Evolutionary conservation across 2,329 filamentous ascomycete genomes (phyloP), one percentile per base, ranked within the genome.

Genomic region (Monascus ruber): DNA sequence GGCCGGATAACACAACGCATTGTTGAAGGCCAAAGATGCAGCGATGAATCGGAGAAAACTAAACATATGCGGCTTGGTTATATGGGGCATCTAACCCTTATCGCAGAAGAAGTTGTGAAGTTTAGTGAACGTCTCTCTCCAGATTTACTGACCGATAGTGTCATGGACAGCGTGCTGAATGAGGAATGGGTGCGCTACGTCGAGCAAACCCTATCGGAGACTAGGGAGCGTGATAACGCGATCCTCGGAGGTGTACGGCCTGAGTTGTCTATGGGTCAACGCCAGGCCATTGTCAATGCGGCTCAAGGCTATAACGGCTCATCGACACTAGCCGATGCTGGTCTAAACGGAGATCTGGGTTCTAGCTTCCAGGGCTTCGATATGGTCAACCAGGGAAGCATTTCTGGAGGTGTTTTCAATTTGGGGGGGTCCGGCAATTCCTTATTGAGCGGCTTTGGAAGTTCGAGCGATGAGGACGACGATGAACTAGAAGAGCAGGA

Each of bases 21-120:
- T 53, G 85, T 96, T 51, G 81, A 88, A 49, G 91, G 91, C 34
- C 91, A 98, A 62, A 75, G 76, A 45, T 79, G 80, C 35, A 94
- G 86, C 50, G 89, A 96, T 54, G 81, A 85, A 58, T 85, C 86
- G 0, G 86, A 96, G 62, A 70, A 75, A 42, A 78, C 83, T 56
- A 85, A 77, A 47, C 87, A 85, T 60, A 95, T 94, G 63, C 82
- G 91, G 36, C 80, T 96, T 60, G 91, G 91, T 32, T 98, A 96
- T 66, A 98, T 98, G 88, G 91, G 91, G 3, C 91, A 98, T 61
- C 71, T 98, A 37, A 98, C 91, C 0, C 74, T 98, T 26, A 95
- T 98, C 43, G 89, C 91, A 26, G 91, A 98, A 63, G 91, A 98
- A 63, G 91, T 98, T 11, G 87, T 96, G 57, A 98, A 96, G 64